Conservation (phyloP, 2,329 filamentous ascomycete species). For the Colletotrichum lini region DNA sequence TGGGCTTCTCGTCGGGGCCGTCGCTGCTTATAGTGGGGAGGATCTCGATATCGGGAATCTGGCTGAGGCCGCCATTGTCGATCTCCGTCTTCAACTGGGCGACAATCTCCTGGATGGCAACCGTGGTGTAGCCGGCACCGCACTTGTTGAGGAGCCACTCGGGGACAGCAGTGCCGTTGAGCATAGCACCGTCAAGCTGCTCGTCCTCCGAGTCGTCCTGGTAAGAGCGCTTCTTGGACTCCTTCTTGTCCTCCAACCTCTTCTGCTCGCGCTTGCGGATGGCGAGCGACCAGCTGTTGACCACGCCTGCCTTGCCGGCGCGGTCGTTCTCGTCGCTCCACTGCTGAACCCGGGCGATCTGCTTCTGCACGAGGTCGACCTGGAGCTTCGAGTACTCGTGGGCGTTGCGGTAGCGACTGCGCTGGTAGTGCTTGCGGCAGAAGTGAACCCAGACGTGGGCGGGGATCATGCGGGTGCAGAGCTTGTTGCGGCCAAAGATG, state of each 20-base stretch:
- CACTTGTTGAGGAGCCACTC: slow-evolving; percentile 64
- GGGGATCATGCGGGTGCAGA: slow-evolving; percentile 79
- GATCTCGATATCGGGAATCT: slow-evolving; percentile 72
- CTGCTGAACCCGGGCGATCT: slow-evolving; percentile 72
- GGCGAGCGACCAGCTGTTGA: slow-evolving; percentile 73
- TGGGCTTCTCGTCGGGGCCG: slow-evolving; percentile 48
- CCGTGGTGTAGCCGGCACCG: slow-evolving; percentile 63
- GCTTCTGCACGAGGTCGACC: slow-evolving; percentile 73
- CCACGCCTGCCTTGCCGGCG: slow-evolving; percentile 57
- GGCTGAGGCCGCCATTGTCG: slow-evolving; percentile 55
- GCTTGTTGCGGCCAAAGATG: slow-evolving; percentile 87
- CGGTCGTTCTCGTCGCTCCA: slow-evolving; percentile 71
- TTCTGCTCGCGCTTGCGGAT: slow-evolving; percentile 76
- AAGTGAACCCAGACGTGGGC: slow-evolving; percentile 80
- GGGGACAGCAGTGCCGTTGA: slow-evolving; percentile 60
- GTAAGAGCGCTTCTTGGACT: slow-evolving; percentile 50
- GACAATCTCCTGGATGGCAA: slow-evolving; percentile 63
- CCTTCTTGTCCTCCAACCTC: slow-evolving; percentile 62
- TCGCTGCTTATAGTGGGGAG: slow-evolving; percentile 66
- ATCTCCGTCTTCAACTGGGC: slow-evolving; percentile 62
- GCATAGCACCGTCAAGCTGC: slow-evolving; percentile 50
- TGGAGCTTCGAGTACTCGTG: slow-evolving; percentile 74
- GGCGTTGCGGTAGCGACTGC: slow-evolving; percentile 77
- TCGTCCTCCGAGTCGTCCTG: slow-evolving; percentile 49
- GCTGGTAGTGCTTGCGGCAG: slow-evolving; percentile 88